phyloP scores from a whole-genome alignment of 2,329 filamentous ascomycete species.

The Periglandula ipomoeae region DNA sequence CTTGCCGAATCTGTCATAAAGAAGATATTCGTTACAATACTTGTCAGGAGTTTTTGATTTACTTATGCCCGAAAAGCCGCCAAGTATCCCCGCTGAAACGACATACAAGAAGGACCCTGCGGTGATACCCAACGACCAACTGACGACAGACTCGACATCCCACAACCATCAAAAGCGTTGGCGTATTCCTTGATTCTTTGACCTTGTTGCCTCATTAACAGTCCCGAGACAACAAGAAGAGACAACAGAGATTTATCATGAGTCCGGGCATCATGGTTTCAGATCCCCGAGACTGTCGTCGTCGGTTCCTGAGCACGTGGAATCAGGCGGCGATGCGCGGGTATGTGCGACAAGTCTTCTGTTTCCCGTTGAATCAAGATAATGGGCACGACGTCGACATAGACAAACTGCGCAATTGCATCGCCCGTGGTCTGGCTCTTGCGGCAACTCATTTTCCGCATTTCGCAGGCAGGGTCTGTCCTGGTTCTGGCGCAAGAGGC shows the following conservation, averaged over 20 bases:
- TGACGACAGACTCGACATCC: background rate
- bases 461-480: constrained; percentile 18
- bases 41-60: background rate
- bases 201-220: background rate
- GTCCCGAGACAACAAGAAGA: background rate
- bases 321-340: constrained; percentile 11
- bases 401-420: constrained; percentile 3
- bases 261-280: background rate
- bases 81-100: background rate
- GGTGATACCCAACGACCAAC: background rate
- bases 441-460: constrained; percentile 16
- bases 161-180: background rate
- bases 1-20: background rate
- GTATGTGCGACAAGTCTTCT: constrained; percentile 13
- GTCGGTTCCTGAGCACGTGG: constrained; percentile 8
- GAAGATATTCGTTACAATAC: background rate
- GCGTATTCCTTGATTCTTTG: background rate
- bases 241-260: background rate
- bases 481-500: constrained; percentile 10
- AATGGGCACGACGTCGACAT: background rate
- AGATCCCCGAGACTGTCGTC: background rate
- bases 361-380: constrained; percentile 7
- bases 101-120: background rate
- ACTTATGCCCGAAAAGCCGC: background rate
- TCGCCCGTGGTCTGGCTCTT: constrained; percentile 4